Evolutionary conservation across 1,284 basidiomycete species (phyloP).

Genomic region (Hemileia vastatrix): DNA sequence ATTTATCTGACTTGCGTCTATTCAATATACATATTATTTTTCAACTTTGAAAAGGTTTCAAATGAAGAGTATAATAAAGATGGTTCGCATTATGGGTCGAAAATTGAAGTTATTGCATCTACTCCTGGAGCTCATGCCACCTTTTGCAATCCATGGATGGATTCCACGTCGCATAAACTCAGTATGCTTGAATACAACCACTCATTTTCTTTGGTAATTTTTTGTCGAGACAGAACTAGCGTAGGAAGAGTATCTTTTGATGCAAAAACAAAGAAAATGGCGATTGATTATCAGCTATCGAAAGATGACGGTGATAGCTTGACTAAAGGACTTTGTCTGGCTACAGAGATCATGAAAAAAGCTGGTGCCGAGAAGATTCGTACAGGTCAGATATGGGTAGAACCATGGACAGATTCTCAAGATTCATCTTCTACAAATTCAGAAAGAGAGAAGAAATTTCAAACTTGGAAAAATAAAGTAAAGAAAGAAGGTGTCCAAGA

Average conservation of each 20-base stretch:
- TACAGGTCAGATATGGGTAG: slow-evolving; percentile 42
- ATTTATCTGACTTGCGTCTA: too few species aligned
- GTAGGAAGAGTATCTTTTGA: slow-evolving; percentile 45
- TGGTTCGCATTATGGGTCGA: slow-evolving; percentile 45
- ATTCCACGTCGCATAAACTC: slow-evolving; percentile 44
- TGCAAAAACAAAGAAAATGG: slow-evolving; percentile 39
- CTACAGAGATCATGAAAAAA: slow-evolving; percentile 45
- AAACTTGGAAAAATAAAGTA: slow-evolving; percentile 24
- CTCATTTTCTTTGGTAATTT: slow-evolving; percentile 39
- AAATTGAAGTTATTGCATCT: slow-evolving; percentile 48
- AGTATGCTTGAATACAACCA: slow-evolving; percentile 42
- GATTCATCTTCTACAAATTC: slow-evolving; percentile 29
- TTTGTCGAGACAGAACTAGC: slow-evolving; percentile 41
- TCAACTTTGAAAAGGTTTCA: slow-evolving; percentile 7
- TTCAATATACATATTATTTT: not conserved
- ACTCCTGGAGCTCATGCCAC: slow-evolving; percentile 43
- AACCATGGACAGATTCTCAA: too few species aligned
- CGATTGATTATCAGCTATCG: slow-evolving; percentile 46
- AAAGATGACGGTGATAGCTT: slow-evolving; percentile 44
- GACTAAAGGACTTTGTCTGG: slow-evolving; percentile 44
- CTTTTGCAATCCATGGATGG: slow-evolving; percentile 42
- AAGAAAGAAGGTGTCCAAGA: slow-evolving; percentile 9
- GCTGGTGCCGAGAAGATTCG: slow-evolving; percentile 47
- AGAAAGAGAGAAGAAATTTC: slow-evolving; percentile 38
- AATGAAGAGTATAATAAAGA: slow-evolving; percentile 41